Evolutionary conservation across 2,329 filamentous ascomycete genomes (phyloP).

Genomic region (Hortaea werneckii): DNA sequence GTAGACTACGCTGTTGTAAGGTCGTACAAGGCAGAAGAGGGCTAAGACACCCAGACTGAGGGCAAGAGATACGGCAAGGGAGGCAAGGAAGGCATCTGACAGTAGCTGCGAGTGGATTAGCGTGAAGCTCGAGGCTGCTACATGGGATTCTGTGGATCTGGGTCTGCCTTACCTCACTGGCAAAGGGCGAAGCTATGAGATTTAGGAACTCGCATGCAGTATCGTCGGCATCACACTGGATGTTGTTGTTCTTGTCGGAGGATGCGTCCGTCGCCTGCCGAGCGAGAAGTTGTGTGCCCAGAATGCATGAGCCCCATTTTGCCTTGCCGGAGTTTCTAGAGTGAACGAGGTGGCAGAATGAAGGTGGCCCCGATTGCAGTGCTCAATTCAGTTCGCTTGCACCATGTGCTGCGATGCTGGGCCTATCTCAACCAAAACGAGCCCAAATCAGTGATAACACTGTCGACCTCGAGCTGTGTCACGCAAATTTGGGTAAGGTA

Average conservation of each 20-base stretch:
- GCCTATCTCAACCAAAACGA: too few relatives aligned
- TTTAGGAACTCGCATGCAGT: constrained; percentile 23
- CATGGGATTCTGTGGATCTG: background rate
- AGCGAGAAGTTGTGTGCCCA: background rate
- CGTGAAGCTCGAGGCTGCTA: too few relatives aligned
- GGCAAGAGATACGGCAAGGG: constrained; percentile 68
- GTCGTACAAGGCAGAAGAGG: constrained; percentile 78
- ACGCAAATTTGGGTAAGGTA: too few relatives aligned
- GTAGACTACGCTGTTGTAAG: constrained; percentile 86
- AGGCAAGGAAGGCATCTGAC: constrained; percentile 60
- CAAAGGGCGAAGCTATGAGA: constrained; percentile 32
- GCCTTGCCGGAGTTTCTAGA: too few relatives aligned
- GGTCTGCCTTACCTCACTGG: constrained; percentile 16
- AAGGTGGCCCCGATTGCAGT: too few relatives aligned
- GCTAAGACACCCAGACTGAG: constrained; percentile 65
- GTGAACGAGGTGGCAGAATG: too few relatives aligned
- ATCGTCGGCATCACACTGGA: constrained; percentile 15
- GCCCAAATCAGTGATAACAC: too few relatives aligned
- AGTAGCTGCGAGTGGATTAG: constrained; percentile 34
- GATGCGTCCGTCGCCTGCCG: background rate
- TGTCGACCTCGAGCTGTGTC: too few relatives aligned
- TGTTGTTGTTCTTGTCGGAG: background rate
- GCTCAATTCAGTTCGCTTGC: too few relatives aligned
- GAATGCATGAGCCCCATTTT: too few relatives aligned
- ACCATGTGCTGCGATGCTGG: too few relatives aligned